Evolutionary conservation across 73 alveolate species (phyloP).

Genomic region (Uronychia binucleata): DNA sequence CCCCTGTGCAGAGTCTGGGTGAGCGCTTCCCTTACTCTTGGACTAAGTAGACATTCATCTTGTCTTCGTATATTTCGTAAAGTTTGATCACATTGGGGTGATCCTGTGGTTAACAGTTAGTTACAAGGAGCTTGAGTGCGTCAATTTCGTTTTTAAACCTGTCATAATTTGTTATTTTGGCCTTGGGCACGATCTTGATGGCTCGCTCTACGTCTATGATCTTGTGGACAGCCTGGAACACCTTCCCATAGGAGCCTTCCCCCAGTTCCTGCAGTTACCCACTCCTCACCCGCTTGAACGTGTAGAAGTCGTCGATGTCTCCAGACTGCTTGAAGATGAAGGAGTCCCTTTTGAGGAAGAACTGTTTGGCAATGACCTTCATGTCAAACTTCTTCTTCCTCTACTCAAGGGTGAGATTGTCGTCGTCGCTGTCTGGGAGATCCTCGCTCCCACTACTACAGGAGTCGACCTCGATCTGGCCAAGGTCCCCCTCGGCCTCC

Average conservation of each 20-base stretch:
- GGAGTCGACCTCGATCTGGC: background rate
- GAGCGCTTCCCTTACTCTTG: background rate
- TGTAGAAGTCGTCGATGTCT: background rate
- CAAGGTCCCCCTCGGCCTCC: background rate
- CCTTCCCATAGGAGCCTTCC: conserved; percentile 94
- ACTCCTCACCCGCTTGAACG: background rate
- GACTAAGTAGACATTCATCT: conserved; percentile 12
- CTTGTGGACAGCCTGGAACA: conserved; percentile 84
- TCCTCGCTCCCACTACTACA: conserved; percentile 1
- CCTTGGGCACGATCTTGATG: conserved; percentile 74
- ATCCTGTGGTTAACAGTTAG: background rate
- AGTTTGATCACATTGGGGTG: conserved; percentile 46
- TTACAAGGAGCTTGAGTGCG: conserved; percentile 18
- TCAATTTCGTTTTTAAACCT: conserved; percentile 45
- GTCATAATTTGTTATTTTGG: conserved; percentile 54
- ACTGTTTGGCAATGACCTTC: background rate
- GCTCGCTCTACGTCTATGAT: conserved; percentile 81
- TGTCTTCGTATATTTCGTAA: conserved; percentile 27
- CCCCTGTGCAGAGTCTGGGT: conserved; percentile 72
- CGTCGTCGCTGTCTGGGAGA: background rate
- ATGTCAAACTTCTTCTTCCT: background rate
- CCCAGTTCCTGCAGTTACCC: conserved; percentile 67
- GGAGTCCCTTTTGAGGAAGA: background rate
- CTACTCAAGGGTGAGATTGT: background rate
- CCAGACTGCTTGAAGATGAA: background rate